Evolutionary conservation across 202 grass and related monocot genomes (phyloP).

Genomic region (Panicum virgatum): DNA sequence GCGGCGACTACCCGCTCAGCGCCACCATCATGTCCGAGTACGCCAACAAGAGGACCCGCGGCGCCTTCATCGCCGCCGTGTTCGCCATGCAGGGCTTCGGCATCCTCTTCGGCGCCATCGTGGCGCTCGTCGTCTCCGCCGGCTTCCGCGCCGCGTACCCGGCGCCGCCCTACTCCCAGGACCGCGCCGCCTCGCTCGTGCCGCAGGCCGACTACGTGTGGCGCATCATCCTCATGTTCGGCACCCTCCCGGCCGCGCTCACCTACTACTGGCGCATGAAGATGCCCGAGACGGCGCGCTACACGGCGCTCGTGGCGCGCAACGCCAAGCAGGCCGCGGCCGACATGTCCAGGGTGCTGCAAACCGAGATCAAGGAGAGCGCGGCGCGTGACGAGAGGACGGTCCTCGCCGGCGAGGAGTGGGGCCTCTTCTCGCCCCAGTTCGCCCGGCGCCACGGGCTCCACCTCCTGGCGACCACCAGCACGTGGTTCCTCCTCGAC

Average conservation of each 20-base stretch:
- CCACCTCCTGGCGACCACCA: conserved; percentile 50
- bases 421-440: conserved; percentile 52
- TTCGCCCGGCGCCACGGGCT: conserved; percentile 50
- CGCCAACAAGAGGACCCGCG: conserved; percentile 74
- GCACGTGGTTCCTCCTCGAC: conserved; percentile 67
- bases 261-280: conserved; percentile 53
- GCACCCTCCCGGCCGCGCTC: conserved; percentile 34
- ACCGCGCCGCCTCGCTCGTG: conserved; percentile 11
- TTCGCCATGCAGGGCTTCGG: conserved; percentile 80
- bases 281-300: conserved; percentile 62
- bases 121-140: conserved; percentile 34
- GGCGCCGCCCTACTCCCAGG: conserved; percentile 23
- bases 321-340: conserved; percentile 47
- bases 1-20: conserved; percentile 72
- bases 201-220: conserved; percentile 50
- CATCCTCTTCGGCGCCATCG: conserved; percentile 45
- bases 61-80: conserved; percentile 71
- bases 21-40: conserved; percentile 94
- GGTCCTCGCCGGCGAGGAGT: conserved; percentile 7
- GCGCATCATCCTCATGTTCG: conserved; percentile 50
- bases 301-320: conserved; percentile 51
- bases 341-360: conserved; percentile 56
- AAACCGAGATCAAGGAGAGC: conserved; percentile 28
- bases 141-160: conserved; percentile 30
- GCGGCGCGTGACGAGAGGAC: neutral